Base-by-base conservation (phyloP, 768 basidiomycete genomes). In the Termitomyces sp. region DNA sequence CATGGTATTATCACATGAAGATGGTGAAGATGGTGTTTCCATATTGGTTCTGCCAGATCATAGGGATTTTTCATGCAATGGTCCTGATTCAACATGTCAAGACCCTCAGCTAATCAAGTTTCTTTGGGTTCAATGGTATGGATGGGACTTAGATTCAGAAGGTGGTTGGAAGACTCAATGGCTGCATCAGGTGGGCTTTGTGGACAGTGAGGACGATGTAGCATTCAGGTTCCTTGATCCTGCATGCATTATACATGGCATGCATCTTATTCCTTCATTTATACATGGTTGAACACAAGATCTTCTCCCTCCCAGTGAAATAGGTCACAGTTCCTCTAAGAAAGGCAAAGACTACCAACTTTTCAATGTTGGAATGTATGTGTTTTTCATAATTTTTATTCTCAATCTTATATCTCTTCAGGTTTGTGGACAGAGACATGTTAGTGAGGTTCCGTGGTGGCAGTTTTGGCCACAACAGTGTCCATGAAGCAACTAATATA, bases 231-330 rank as follows among this genome's bases (percentile, higher is more conserved):
- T 42, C 7, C 16, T n/a, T 42, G 70, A 83, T 62, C 81, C 82
- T 0, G 51, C 64, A 6, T 63, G 70, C 0, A 69, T 83, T 2
- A 70, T 83, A 13, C 63, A 75, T 0, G 74, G 66, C 0, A 64
- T 67, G 0, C 80, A 55, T 8, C 38, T 55, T 15, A 55, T 55
- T n/a, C 55, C 55, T 6, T 57, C 44, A 7, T 57, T 57, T 15
- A 15, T 0, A 28, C 12, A 57, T 46, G 56, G 28, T 2, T 4
- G 28, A 2, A 28, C 28, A 28, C 4, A 2, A 2, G 28, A 28
- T 4, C 4, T 28, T 4, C 28, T 28, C 28, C 28, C 28, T 28
- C 28, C 28, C 28, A 28, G 28, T 28, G 28, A 28, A 28, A 28
- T n/a, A n/a, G n/a, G n/a, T n/a, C n/a, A n/a, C n/a, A n/a, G n/a